Conservation (phyloP, 2,329 filamentous ascomycete genomes). For the Pseudovirgaria hyperparasitica region DNA sequence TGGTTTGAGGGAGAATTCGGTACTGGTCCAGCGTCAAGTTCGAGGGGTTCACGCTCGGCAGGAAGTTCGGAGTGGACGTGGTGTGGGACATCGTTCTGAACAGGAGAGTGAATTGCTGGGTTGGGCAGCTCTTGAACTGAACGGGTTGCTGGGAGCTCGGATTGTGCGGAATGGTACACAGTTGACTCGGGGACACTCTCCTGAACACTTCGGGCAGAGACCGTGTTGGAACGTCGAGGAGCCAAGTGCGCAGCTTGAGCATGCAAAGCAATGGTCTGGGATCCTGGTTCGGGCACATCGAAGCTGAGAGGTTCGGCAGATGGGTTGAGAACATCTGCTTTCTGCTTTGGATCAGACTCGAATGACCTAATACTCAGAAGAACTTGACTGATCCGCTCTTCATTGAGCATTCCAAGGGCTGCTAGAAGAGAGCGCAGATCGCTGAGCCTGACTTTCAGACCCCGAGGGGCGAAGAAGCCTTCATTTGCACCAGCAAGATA, state of each 20-base stretch:
- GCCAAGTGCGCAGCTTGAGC: conserved; percentile 4
- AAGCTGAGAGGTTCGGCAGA: conserved; percentile 17
- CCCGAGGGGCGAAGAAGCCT: conserved; percentile 20
- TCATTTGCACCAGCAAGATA: conserved; percentile 18
- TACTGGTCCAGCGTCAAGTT: conserved; percentile 3
- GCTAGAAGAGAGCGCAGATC: conserved; percentile 13
- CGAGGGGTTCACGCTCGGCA: conserved; percentile 1
- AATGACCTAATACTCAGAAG: conserved; percentile 7
- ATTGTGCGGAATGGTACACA: not conserved
- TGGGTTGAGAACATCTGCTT: conserved; percentile 15
- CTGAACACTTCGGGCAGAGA: conserved; percentile 1
- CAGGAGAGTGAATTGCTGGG: not conserved
- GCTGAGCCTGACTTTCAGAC: conserved; percentile 14
- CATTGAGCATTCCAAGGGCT: conserved; percentile 10
- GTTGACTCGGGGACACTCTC: not conserved
- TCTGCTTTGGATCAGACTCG: conserved; percentile 7
- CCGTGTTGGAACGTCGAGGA: conserved; percentile 5
- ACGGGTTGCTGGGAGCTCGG: too few relatives aligned
- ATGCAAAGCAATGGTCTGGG: conserved; percentile 10
- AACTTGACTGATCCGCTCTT: conserved; percentile 10
- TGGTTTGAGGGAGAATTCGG: too few relatives aligned
- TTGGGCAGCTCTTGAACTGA: not conserved
- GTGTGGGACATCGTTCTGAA: not conserved
- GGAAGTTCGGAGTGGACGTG: conserved; percentile 1
- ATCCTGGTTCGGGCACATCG: conserved; percentile 10